Evolutionary conservation across 2,329 filamentous ascomycete species (phyloP).

Genomic region (Talaromyces sp.): DNA sequence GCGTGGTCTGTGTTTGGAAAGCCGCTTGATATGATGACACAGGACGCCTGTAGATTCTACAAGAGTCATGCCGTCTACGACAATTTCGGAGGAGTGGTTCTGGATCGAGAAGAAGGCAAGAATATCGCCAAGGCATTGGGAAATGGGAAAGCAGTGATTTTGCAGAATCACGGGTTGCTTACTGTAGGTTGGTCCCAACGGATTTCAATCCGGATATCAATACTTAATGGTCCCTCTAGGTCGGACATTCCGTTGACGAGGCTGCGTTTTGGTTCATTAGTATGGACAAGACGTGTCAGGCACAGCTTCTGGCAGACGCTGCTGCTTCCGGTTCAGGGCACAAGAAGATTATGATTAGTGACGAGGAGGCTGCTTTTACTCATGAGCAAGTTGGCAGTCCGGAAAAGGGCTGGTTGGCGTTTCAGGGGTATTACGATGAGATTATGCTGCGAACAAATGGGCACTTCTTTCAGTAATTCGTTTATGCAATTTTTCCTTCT

Average conservation of each 20-base stretch:
- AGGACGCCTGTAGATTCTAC: constrained; percentile 40
- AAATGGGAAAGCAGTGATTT: constrained; percentile 46
- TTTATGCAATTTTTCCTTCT: neutral
- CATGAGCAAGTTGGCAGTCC: constrained; percentile 25
- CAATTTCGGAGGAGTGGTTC: constrained; percentile 49
- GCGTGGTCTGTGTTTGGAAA: constrained; percentile 43
- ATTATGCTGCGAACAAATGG: constrained; percentile 47
- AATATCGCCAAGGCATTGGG: constrained; percentile 47
- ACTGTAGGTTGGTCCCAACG: constrained; percentile 29
- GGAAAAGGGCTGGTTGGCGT: constrained; percentile 50
- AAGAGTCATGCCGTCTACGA: constrained; percentile 36
- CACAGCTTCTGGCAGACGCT: constrained; percentile 16
- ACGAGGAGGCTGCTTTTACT: constrained; percentile 20
- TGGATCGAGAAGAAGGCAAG: constrained; percentile 48
- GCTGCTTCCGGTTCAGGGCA: constrained; percentile 9
- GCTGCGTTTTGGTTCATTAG: constrained; percentile 51
- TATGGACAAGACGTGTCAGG: constrained; percentile 20
- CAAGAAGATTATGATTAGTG: constrained; percentile 20
- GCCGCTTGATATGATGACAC: constrained; percentile 44
- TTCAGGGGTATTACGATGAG: constrained; percentile 52
- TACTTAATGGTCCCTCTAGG: neutral
- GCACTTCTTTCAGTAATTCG: constrained; percentile 36
- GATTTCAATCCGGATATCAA: neutral
- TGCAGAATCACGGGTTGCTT: constrained; percentile 53
- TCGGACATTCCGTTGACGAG: constrained; percentile 45